These are phyloP conservation scores for Kwoniella shivajii DNA, from an alignment of 1,284 basidiomycete genomes.

Conservation along the genomic window DNA sequence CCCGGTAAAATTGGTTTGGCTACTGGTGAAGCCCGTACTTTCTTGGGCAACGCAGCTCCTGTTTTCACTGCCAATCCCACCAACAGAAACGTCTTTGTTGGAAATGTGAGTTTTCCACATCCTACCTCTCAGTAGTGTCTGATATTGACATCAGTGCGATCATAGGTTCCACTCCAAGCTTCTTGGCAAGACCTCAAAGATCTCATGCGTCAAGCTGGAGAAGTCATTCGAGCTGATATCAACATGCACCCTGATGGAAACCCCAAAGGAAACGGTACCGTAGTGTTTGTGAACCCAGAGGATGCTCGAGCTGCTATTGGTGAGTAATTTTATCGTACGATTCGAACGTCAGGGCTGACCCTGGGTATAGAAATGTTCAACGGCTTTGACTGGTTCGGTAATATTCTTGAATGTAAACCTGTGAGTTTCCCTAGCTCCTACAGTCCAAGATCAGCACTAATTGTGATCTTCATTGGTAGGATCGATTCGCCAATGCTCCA, in stretches of 20 bases:
- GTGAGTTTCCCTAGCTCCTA: slow-evolving; percentile 55
- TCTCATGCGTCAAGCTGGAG: slow-evolving; percentile 90
- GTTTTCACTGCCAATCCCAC: slow-evolving; percentile 20
- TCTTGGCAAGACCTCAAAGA: slow-evolving; percentile 99
- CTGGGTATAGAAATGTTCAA: slow-evolving; percentile 76
- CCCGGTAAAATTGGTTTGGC: slow-evolving; percentile 91
- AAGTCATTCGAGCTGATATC: slow-evolving; percentile 91
- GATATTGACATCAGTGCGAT: neutral
- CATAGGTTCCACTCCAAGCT: slow-evolving; percentile 85
- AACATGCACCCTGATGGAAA: slow-evolving; percentile 88
- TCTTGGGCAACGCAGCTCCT: slow-evolving; percentile 59
- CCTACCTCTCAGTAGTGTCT: neutral
- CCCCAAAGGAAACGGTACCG: slow-evolving; percentile 91
- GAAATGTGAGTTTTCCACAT: slow-evolving; percentile 67
- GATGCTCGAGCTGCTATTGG: slow-evolving; percentile 90
- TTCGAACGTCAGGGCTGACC: neutral
- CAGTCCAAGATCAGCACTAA: neutral
- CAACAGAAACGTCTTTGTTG: slow-evolving; percentile 82
- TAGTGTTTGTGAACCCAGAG: slow-evolving; percentile 87
- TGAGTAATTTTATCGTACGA: slow-evolving; percentile 54
- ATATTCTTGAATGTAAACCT: slow-evolving; percentile 88
- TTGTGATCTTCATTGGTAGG: slow-evolving; percentile 56
- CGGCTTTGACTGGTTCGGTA: slow-evolving; percentile 91
- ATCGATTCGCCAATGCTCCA: slow-evolving; percentile 71
- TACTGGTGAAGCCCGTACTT: slow-evolving; percentile 71